A percentile compares a stretch with the other conserved stretches of the same genome.
These are phyloP conservation scores for Trichoderma orchidacearum DNA, from an alignment of 495 filamentous ascomycete genomes.

Conservation along the genomic window DNA sequence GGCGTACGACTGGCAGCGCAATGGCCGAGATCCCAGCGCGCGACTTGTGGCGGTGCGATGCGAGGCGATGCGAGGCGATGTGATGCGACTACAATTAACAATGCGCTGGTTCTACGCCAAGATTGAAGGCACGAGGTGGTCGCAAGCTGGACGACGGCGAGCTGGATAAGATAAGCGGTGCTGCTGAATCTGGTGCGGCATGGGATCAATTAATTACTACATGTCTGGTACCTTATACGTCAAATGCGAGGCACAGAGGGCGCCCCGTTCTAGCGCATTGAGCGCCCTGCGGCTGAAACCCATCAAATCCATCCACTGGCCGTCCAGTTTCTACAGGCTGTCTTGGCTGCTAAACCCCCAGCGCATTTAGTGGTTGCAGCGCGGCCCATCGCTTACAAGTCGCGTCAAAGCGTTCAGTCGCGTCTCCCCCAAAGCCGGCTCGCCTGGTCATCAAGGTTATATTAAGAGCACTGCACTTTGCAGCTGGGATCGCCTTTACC, in stretches of 20 bases:
- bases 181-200: too few relatives aligned
- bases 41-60: background rate
- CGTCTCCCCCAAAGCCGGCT: conserved; percentile 10
- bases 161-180: background rate
- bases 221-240: too few relatives aligned
- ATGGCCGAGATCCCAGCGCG: too few relatives aligned
- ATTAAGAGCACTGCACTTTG: too few relatives aligned
- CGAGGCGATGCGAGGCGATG: background rate
- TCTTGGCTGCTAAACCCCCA: too few relatives aligned
- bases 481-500: background rate
- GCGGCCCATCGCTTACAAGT: background rate
- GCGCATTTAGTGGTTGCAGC: background rate
- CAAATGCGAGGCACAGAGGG: too few relatives aligned
- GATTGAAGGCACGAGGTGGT: too few relatives aligned
- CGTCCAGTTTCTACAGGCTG: too few relatives aligned
- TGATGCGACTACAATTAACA: background rate
- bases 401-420: conserved; percentile 19
- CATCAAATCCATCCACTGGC: too few relatives aligned
- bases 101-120: background rate
- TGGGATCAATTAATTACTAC: too few relatives aligned
- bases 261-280: background rate
- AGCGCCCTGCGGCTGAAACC: background rate
- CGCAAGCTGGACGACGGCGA: too few relatives aligned
- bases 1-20: background rate
- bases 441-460: too few relatives aligned